Evolutionary conservation across 2,329 filamentous ascomycete genomes (phyloP).

Genomic region (Pezicula neosporulosa): DNA sequence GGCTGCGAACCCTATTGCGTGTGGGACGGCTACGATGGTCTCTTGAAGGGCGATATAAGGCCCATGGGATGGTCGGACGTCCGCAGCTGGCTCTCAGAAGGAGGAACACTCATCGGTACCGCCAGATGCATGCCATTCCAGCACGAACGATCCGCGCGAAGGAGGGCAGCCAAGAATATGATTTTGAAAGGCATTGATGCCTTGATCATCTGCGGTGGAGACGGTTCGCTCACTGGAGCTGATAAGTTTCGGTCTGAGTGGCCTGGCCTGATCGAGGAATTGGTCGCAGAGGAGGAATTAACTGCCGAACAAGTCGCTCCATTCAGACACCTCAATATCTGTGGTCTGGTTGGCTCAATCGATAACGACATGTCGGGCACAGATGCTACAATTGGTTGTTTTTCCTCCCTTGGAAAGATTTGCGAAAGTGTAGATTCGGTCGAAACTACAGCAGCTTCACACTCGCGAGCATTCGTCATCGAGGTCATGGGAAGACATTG

Average conservation of each 20-base stretch:
- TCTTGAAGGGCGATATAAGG: conserved; percentile 87
- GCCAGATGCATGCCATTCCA: conserved; percentile 88
- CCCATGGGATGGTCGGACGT: conserved; percentile 92
- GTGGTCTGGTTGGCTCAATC: conserved; percentile 93
- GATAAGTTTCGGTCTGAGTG: conserved; percentile 92
- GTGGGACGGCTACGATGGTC: conserved; percentile 93
- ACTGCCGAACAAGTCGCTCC: conserved; percentile 67
- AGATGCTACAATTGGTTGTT: conserved; percentile 95
- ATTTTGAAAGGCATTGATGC: conserved; percentile 90
- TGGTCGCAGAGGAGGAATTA: conserved; percentile 72
- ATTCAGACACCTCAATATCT: conserved; percentile 88
- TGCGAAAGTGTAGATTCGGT: conserved; percentile 97
- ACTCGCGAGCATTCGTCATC: conserved; percentile 94
- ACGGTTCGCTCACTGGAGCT: conserved; percentile 92
- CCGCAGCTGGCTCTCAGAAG: conserved; percentile 88
- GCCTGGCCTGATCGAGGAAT: conserved; percentile 81
- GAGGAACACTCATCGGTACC: conserved; percentile 93
- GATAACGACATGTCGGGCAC: conserved; percentile 98
- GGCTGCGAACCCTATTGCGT: conserved; percentile 76
- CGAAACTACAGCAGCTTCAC: conserved; percentile 89
- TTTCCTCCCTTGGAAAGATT: conserved; percentile 88
- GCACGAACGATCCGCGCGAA: conserved; percentile 74
- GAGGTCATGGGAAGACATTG: conserved; percentile 99
- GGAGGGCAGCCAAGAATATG: conserved; percentile 91
- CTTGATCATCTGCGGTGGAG: conserved; percentile 93